Evolutionary conservation across 768 basidiomycete species (phyloP).

Genomic region (Candolleomyces efflorescens): DNA sequence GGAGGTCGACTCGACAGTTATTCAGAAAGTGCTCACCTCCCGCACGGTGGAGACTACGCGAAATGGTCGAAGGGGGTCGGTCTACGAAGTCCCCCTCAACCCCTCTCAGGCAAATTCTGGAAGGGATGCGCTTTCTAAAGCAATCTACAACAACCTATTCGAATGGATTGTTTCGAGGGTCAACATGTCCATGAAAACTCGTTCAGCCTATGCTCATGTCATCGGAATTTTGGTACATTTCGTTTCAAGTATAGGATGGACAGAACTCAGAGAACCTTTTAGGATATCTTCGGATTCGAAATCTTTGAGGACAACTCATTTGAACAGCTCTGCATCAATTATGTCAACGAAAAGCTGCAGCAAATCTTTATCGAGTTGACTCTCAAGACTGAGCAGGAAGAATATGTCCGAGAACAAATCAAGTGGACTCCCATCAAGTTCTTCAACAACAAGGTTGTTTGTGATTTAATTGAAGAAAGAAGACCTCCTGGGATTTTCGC

Average conservation of each 20-base stretch:
- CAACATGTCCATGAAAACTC: conserved; percentile 94
- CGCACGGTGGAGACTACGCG: conserved; percentile 90
- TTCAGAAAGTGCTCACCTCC: conserved; percentile 84
- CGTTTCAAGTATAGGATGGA: background rate
- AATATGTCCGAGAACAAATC: conserved; percentile 97
- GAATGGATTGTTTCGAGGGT: conserved; percentile 98
- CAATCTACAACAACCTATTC: conserved; percentile 97
- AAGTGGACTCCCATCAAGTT: conserved; percentile 99
- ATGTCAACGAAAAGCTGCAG: conserved; percentile 99
- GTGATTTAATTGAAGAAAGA: conserved; percentile 95
- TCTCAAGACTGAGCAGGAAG: conserved; percentile 98
- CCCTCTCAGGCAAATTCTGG: conserved; percentile 87
- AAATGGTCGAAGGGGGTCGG: conserved; percentile 87
- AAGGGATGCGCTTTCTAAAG: conserved; percentile 90
- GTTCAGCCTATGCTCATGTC: conserved; percentile 65
- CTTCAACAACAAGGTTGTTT: conserved; percentile 98
- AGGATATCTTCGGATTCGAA: conserved; percentile 99
- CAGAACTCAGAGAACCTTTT: background rate
- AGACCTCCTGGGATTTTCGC: conserved; percentile 97
- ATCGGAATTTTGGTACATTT: conserved; percentile 83
- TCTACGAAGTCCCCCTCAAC: conserved; percentile 97
- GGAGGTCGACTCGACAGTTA: conserved; percentile 73
- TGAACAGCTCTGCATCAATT: conserved; percentile 99
- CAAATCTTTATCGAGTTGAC: conserved; percentile 99
- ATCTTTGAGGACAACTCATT: conserved; percentile 99